Evolutionary conservation across 345 rosid species (phyloP).

Genomic region (Arabidopsis suecica): DNA sequence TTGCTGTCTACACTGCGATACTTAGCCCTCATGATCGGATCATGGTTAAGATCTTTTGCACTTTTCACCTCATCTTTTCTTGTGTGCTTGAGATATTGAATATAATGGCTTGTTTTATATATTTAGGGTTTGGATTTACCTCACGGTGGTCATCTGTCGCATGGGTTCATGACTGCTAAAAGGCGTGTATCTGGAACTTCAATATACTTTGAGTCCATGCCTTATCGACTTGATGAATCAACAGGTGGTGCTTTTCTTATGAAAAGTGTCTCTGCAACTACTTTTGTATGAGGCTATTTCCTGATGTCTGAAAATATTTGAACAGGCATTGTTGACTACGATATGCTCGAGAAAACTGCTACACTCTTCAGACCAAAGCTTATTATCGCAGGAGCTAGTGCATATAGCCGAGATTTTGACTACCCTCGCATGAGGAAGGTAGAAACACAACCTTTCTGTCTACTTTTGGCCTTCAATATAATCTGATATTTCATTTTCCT

Average conservation of each 20-base stretch:
- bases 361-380: conserved; percentile 87
- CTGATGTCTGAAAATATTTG: conserved; percentile 30
- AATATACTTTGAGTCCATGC: conserved; percentile 94
- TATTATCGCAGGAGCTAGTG: conserved; percentile 97
- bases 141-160: conserved; percentile 94
- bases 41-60: conserved; percentile 58
- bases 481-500: conserved; percentile 27
- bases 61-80: neutral
- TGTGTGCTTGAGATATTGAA: conserved; percentile 18
- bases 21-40: conserved; percentile 88
- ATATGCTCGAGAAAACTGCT: conserved; percentile 94
- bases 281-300: conserved; percentile 18
- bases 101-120: conserved; percentile 21
- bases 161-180: conserved; percentile 96
- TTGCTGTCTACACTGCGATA: conserved; percentile 92
- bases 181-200: conserved; percentile 94
- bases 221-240: conserved; percentile 89
- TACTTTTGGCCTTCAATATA: neutral
- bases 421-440: conserved; percentile 96
- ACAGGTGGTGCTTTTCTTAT: conserved; percentile 58
- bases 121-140: conserved; percentile 87
- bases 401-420: conserved; percentile 93
- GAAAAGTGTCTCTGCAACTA: neutral
- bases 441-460: conserved; percentile 28
- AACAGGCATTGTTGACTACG: conserved; percentile 84